Evolutionary conservation across 2,329 filamentous ascomycete species (phyloP), one percentile per base, ranked within the genome.

Genomic region (Chalaropsis thielavioides): DNA sequence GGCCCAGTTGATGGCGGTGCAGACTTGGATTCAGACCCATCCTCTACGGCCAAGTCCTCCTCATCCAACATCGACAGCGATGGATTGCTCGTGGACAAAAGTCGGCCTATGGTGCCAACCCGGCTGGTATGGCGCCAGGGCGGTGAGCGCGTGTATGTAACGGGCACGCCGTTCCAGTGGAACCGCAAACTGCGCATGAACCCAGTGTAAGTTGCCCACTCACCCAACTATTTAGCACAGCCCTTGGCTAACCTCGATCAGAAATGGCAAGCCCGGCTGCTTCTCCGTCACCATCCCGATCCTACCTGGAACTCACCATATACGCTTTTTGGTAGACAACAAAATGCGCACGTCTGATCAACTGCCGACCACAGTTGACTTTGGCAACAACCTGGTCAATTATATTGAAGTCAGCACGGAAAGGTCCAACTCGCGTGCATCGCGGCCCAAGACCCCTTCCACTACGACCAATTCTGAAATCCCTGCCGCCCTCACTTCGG

Each of bases 161-260:
- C 94, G 0, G 92, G 92, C 69, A 97, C 94, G 22, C 96, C 97
- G 73, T 95, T 95, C 71, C 89, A 92, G 74, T 99, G 94, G 94
- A 91, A 95, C 76, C 87, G 88, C 74, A 97, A 97, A 76, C 95
- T 92, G 73, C 84, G 88, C 70, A 79, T 99, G 72, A 85, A 91
- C 75, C 86, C 83, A 74, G 87, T 90, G 91, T 95, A 83, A 83
- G 88, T 84, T 24, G n/a, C 24, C 31, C 6, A 19, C 19, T 10
- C 11, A 24, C 38, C 15, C 35, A 19, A 35, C 11, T 60, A 31
- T 6, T 3, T 2, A 58, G 46, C 22, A 59, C 4, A 3, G 13
- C 19, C 17, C 19, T 13, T 17, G 13, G 35, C 67, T 68, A 64
- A 68, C 67, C 58, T 24, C 44, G 3, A 66, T 56, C 68, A 83